These are phyloP conservation scores for Phenoliferia sp. DNA, from an alignment of 1,284 basidiomycete species.

Conservation along the genomic window DNA sequence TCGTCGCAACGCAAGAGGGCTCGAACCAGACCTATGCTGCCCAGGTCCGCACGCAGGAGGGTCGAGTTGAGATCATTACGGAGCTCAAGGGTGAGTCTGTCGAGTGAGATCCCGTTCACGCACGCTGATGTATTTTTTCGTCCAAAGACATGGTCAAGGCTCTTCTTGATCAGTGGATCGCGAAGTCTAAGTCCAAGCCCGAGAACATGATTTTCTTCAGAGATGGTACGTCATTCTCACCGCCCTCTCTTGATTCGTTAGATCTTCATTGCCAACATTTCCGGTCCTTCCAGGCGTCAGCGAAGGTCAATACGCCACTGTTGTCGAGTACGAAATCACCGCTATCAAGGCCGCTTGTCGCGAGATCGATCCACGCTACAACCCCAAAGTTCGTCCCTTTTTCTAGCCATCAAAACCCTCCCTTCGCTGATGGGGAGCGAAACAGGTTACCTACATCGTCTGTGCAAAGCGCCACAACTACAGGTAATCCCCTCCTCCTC, in stretches of 20 bases:
- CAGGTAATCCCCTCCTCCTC: too few species aligned
- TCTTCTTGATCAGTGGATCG: slow-evolving; percentile 38
- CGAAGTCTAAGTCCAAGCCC: slow-evolving; percentile 35
- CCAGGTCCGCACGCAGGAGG: slow-evolving; percentile 46
- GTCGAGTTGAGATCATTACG: slow-evolving; percentile 42
- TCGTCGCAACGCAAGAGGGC: background rate
- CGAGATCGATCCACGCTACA: slow-evolving; percentile 37
- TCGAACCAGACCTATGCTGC: slow-evolving; percentile 37
- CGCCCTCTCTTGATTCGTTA: background rate
- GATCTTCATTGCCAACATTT: slow-evolving; percentile 41
- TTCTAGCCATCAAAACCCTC: background rate
- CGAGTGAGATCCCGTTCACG: background rate
- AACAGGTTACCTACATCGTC: slow-evolving; percentile 42
- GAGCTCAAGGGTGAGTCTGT: slow-evolving; percentile 37
- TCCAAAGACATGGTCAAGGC: slow-evolving; percentile 36
- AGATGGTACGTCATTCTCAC: slow-evolving; percentile 7
- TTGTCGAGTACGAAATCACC: slow-evolving; percentile 44
- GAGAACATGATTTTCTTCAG: slow-evolving; percentile 17
- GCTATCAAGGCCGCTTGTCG: slow-evolving; percentile 40
- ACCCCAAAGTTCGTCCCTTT: slow-evolving; percentile 33
- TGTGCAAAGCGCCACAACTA: slow-evolving; percentile 40
- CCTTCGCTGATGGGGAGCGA: background rate
- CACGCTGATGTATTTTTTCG: background rate
- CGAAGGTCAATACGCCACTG: slow-evolving; percentile 48
- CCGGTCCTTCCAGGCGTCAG: slow-evolving; percentile 43